Conservation (phyloP, 176 grass and related monocot genomes). For the Hyparrhenia diplandra region DNA sequence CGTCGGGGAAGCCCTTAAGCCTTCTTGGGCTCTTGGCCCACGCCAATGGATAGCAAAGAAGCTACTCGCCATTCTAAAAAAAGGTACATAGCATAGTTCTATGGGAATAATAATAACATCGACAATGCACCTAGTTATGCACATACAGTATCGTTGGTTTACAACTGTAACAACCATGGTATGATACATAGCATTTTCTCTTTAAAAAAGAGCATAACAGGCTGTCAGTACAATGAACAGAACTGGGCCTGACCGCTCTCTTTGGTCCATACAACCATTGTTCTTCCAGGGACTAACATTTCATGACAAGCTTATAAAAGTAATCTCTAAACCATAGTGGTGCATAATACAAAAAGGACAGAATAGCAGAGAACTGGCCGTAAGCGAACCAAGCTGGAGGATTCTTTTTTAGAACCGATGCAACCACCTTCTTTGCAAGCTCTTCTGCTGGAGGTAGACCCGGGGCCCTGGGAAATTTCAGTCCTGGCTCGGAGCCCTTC, state of each 20-base stretch:
- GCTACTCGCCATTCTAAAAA: too few species aligned
- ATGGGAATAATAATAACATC: too few species aligned
- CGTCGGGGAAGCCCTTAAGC: too few species aligned
- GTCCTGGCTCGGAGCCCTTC: conserved; percentile 62
- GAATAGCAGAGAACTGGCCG: conserved; percentile 43
- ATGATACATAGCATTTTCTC: background rate
- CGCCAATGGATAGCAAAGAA: too few species aligned
- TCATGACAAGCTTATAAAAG: conserved; percentile 52
- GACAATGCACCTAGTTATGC: too few species aligned
- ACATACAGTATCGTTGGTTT: background rate
- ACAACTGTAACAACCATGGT: background rate
- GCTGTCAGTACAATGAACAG: background rate
- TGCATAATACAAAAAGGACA: conserved; percentile 58
- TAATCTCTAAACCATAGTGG: conserved; percentile 76
- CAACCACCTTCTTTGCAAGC: conserved; percentile 66
- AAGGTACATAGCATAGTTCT: too few species aligned
- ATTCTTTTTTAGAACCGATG: conserved; percentile 52
- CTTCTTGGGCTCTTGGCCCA: too few species aligned
- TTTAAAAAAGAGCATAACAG: background rate
- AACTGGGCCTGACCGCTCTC: background rate
- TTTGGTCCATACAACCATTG: background rate
- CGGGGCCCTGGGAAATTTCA: conserved; percentile 49
- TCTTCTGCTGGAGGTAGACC: conserved; percentile 59
- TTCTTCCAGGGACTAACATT: conserved; percentile 43
- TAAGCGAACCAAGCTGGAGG: conserved; percentile 81